phyloP scores from a whole-genome alignment of 495 filamentous ascomycete genomes.

The Aspergillus bridgeri region DNA sequence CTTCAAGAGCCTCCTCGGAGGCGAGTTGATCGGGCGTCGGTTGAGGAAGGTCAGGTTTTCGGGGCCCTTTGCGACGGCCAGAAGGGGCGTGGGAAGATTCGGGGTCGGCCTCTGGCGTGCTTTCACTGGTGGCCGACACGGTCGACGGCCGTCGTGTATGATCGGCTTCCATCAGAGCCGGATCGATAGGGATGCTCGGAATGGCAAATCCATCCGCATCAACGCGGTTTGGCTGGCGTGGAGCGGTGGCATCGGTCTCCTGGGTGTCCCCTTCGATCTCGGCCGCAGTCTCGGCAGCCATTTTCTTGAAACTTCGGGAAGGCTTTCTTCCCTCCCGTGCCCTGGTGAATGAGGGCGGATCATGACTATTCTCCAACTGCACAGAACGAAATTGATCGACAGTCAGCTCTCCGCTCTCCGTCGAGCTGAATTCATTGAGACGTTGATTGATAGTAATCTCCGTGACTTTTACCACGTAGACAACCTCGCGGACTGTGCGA shows the following conservation, averaged over 20 bases:
- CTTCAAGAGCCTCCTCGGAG: constrained; percentile 42
- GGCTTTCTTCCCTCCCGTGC: constrained; percentile 48
- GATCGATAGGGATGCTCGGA: constrained; percentile 45
- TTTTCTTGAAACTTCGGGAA: constrained; percentile 33
- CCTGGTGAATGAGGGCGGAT: constrained; percentile 80
- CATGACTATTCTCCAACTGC: constrained; percentile 60
- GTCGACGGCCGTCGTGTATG: constrained; percentile 20
- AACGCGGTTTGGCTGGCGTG: constrained; percentile 31
- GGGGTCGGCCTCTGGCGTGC: constrained; percentile 21
- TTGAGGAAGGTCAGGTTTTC: constrained; percentile 25
- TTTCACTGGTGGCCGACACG: constrained; percentile 22
- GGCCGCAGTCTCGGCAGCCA: constrained; percentile 45
- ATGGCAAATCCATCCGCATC: constrained; percentile 50
- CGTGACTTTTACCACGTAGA: constrained; percentile 93
- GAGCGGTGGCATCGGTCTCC: constrained; percentile 14
- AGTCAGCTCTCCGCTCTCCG: constrained; percentile 72
- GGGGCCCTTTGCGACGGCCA: constrained; percentile 32
- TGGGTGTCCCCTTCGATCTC: constrained; percentile 40
- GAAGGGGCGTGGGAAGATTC: constrained; percentile 16
- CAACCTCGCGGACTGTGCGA: constrained; percentile 84
- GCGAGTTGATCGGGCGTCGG: constrained; percentile 41
- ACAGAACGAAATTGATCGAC: constrained; percentile 81
- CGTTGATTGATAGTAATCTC: constrained; percentile 86
- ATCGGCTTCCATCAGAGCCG: constrained; percentile 31
- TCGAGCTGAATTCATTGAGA: constrained; percentile 82